Base-by-base conservation (phyloP, 805 yeast species). In the Ogataea kodamae region DNA sequence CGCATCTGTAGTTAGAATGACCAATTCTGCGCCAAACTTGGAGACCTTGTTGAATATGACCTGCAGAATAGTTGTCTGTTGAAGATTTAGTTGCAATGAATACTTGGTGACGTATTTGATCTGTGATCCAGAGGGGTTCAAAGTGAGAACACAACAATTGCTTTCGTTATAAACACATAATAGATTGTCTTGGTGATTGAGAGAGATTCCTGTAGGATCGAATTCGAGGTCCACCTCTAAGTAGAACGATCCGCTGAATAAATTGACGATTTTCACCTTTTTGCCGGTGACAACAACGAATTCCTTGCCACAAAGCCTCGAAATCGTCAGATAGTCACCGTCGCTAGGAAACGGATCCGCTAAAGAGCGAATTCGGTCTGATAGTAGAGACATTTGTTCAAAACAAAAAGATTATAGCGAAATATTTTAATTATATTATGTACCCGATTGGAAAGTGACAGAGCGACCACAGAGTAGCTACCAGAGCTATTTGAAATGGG, bases 1-100 rank as follows among this genome's bases (percentile, higher is more conserved):
- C 4, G 39, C 31, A 5, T 43, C 46, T 18, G 61, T 64, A 0
- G 71, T 60, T 16, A 75, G 57, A 3, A 70, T 49, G 3, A 73
- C 67, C 16, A 76, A 37, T 27, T 59, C 67, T 0, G 76, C 54
- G 30, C 68, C 71, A 28, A 55, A 54, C 25, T 62, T 57, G 0
- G 75, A 68, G 3, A 62, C 41, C 9, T 63, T 65, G 39, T 71
- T 67, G 72, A 78, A 75, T 2, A 59, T 13, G 4, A 70, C 55
- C 21, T 65, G 64, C 9, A 62, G 37, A 4, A 73, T 50, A 9
- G 43, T 46, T 22, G 52, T 61, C 2, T 54, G 31, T 5, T 27
- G 20, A 13, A 53, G 30, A 6, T 32, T 11, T 2, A 46, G 19
- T 2, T 32, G 17, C 11, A 56, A 2, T 5, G 21, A 24, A 22